Base-by-base conservation (phyloP, 2,329 filamentous ascomycete species). In the Orbilia oligospora region DNA sequence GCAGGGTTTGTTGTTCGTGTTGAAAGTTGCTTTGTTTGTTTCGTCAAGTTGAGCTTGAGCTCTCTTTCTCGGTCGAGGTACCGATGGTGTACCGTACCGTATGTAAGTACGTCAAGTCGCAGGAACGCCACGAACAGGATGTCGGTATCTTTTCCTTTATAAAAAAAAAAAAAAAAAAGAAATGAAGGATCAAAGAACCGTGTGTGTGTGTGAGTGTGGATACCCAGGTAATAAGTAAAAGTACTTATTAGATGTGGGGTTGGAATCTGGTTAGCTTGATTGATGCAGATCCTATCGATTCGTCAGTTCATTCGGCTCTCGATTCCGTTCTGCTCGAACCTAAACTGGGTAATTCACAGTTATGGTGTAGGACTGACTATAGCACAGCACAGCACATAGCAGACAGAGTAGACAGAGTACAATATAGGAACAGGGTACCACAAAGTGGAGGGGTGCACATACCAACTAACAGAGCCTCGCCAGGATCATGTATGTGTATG, bases 11-110 rank as follows among this genome's bases (percentile, higher is more conserved):
- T 61, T 44, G 56, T 61, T 61, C 56, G 56, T 44, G 36, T 61
- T 27, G 49, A 56, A 68, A 8, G 5, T 51, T 14, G 63, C 24
- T 68, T 68, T 68, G 64, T 68, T 68, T 68, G 64, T 68, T 68
- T 68, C 64, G 51, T 49, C 9, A 9, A 16, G 46, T 68, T 20
- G 38, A 68, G 64, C 27, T 68, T n/a, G 30, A 68, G 33, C 36
- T 61, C n/a, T n/a, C n/a, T n/a, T n/a, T n/a, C n/a, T n/a, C 33
- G 18, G n/a, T 20, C 16, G n/a, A 16, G 16, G 18, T 12, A 18
- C 44, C n/a, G 27, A 3, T 3, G 27, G 27, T 6, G 27, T 30
- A 30, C 27, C 3, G 27, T 30, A 30, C 27, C 6, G n/a, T 30
- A 30, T 30, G 27, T 30, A 36, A 8, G 44, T 20, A 20, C 44